A percentile compares a stretch with the other conserved stretches of the same genome.
phyloP scores from a whole-genome alignment of 1,284 basidiomycete genomes.

The Thecaphora thlaspeos region DNA sequence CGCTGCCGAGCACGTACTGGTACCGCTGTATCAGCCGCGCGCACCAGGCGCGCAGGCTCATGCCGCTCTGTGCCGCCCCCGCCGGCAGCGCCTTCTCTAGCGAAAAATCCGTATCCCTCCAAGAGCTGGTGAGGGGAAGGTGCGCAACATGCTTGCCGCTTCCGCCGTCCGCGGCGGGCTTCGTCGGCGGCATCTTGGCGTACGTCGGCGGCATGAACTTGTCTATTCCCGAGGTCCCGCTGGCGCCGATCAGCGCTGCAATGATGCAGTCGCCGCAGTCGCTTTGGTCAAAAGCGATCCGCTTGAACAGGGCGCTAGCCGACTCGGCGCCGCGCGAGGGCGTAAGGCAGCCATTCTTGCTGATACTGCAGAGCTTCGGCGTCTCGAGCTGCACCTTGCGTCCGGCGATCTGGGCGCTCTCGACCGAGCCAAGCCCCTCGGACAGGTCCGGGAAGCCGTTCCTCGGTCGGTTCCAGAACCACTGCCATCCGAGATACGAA shows the following conservation, averaged over 20 bases:
- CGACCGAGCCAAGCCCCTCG: not conserved
- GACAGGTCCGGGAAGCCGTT: slow-evolving; percentile 36
- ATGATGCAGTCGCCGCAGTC: slow-evolving; percentile 32
- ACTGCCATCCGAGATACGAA: slow-evolving; percentile 32
- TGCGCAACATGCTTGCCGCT: slow-evolving; percentile 9
- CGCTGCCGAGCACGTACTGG: slow-evolving; percentile 22
- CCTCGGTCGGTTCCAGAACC: slow-evolving; percentile 27
- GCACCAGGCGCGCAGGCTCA: slow-evolving; percentile 22
- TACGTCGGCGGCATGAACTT: slow-evolving; percentile 17
- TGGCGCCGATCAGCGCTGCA: slow-evolving; percentile 23
- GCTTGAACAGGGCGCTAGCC: slow-evolving; percentile 29
- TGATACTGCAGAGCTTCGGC: slow-evolving; percentile 11
- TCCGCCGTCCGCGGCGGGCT: not conserved
- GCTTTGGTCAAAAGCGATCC: slow-evolving; percentile 19
- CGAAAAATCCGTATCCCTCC: slow-evolving; percentile 21
- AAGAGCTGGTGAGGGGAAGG: slow-evolving; percentile 21
- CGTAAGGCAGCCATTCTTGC: slow-evolving; percentile 6
- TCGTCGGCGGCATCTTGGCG: slow-evolving; percentile 1
- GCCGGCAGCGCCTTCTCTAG: slow-evolving; percentile 9
- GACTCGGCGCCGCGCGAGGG: slow-evolving; percentile 4
- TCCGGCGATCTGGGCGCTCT: not conserved
- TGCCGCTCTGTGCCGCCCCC: not conserved
- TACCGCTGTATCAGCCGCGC: slow-evolving; percentile 27
- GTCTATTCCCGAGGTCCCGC: slow-evolving; percentile 17
- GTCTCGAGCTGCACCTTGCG: no score